Evolutionary conservation across 768 basidiomycete genomes (phyloP).

Genomic region (Russula griseocarnosa): DNA sequence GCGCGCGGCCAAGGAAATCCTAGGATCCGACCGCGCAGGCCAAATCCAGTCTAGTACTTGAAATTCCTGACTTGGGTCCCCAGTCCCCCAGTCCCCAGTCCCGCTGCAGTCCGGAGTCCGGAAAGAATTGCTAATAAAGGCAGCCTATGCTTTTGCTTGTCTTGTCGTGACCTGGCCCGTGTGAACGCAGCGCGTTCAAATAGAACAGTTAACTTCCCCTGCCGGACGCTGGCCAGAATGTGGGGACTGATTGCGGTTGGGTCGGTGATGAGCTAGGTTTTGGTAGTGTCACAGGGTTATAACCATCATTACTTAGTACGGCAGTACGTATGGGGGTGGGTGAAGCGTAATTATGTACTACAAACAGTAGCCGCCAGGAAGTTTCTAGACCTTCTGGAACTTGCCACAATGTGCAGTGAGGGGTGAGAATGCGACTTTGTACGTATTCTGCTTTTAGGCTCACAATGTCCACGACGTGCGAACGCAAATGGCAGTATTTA

Average conservation of each 20-base stretch:
- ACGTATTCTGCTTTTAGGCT: constrained; percentile 11
- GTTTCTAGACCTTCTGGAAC: constrained; percentile 8
- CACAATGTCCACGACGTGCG: constrained; percentile 6
- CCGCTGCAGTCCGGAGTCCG: too few species aligned
- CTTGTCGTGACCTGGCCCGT: too few species aligned
- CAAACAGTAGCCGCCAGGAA: neutral
- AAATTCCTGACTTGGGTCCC: too few species aligned
- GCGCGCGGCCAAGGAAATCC: too few species aligned
- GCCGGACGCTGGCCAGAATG: neutral
- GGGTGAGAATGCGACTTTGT: constrained; percentile 14
- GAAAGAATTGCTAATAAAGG: too few species aligned
- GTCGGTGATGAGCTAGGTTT: neutral
- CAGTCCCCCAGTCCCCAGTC: too few species aligned
- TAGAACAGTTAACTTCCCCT: neutral
- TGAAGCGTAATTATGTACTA: neutral
- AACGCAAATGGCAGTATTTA: constrained; percentile 7
- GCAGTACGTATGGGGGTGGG: neutral
- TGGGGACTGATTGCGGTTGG: neutral
- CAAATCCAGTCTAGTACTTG: too few species aligned
- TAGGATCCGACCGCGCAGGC: too few species aligned
- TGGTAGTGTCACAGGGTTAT: neutral
- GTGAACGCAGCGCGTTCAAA: neutral
- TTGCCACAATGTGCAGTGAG: constrained; percentile 17
- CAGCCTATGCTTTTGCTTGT: too few species aligned
- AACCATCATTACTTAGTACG: neutral